Percentiles rank a stretch among this genome's conserved stretches.
These are phyloP conservation scores for Eucalyptus caleyi DNA, from an alignment of 345 rosid species.

Conservation along the genomic window DNA sequence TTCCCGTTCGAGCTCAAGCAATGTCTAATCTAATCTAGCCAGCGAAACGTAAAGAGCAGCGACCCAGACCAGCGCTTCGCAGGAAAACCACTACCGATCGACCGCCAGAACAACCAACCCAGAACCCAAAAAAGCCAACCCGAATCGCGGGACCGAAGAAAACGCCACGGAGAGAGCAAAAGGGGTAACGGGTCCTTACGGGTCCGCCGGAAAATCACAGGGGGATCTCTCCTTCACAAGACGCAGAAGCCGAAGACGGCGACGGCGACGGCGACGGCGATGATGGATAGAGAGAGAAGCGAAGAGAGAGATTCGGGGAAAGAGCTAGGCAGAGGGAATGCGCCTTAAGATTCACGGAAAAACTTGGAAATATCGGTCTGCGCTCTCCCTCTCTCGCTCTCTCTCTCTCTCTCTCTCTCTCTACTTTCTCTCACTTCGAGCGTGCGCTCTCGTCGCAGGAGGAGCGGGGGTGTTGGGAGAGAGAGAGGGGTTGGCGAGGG, in stretches of 20 bases:
- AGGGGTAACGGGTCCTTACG: neutral
- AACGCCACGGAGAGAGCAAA: neutral
- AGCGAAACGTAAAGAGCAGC: neutral
- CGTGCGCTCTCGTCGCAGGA: neutral
- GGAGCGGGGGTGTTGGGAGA: neutral
- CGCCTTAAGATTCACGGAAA: neutral
- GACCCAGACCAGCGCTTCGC: neutral
- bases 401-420: neutral
- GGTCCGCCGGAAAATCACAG: neutral
- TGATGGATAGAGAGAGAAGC: neutral
- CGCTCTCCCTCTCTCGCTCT: neutral
- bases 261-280: neutral
- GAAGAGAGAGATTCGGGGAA: neutral
- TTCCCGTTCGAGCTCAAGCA: neutral
- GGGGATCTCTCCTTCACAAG: neutral
- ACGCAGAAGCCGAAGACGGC: neutral
- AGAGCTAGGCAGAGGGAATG: neutral
- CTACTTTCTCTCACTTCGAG: neutral
- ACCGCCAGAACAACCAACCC: neutral
- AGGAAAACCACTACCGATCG: neutral
- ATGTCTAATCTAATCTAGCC: neutral
- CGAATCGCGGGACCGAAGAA: neutral
- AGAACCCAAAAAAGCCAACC: neutral
- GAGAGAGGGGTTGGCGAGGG: neutral
- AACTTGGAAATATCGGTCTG: neutral